phyloP scores from a whole-genome alignment of 2,329 filamentous ascomycete genomes.

The Phaeoacremonium minimum region DNA sequence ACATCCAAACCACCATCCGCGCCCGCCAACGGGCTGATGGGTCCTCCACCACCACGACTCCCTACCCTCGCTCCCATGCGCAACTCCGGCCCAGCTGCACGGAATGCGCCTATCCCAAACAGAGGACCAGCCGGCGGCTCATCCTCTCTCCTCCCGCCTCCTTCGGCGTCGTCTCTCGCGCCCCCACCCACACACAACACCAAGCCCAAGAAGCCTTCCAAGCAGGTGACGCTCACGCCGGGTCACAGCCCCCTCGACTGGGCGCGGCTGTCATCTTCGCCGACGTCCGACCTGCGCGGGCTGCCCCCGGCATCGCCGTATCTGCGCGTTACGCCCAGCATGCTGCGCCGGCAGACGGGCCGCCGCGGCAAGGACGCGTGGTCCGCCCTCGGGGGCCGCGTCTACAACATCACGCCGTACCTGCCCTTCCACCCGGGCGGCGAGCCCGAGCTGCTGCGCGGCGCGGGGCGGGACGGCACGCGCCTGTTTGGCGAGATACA shows the following conservation, averaged over 20 bases:
- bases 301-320: conserved; percentile 46
- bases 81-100: conserved; percentile 10
- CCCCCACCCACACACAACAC: conserved; percentile 51
- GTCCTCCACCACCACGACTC: conserved; percentile 22
- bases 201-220: conserved; percentile 35
- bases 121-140: conserved; percentile 7
- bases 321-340: conserved; percentile 75
- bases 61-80: conserved; percentile 9
- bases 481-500: conserved; percentile 63
- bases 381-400: conserved; percentile 83
- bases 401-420: conserved; percentile 93
- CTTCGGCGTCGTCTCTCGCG: conserved; percentile 39
- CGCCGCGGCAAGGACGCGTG: conserved; percentile 83
- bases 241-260: conserved; percentile 95
- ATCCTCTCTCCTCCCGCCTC: conserved; percentile 23
- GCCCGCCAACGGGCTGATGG: conserved; percentile 15
- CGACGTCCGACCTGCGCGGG: conserved; percentile 63
- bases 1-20: conserved; percentile 2
- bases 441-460: conserved; percentile 64
- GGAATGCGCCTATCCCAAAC: not conserved
- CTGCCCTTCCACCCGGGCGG: conserved; percentile 88
- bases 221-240: conserved; percentile 76
- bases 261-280: conserved; percentile 67
- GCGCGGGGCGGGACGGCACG: conserved; percentile 58
- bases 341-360: conserved; percentile 75